Percentiles rank a stretch among this genome's conserved stretches.
These are phyloP conservation scores for Phytophthora parvispora DNA, from an alignment of 352 stramenopile species.

Conservation along the genomic window DNA sequence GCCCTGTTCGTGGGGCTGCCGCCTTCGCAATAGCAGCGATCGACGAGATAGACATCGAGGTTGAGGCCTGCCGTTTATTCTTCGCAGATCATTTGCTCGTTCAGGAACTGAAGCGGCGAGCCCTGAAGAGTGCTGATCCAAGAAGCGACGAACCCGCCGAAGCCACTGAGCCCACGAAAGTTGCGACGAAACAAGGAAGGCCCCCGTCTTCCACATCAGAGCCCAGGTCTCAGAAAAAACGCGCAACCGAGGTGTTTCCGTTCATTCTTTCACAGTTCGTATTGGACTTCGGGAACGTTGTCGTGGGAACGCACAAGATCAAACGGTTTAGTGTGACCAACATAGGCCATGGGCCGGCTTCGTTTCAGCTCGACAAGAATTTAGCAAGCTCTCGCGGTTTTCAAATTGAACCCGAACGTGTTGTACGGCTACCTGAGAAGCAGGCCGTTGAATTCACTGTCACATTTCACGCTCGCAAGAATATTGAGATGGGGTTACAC, in stretches of 20 bases:
- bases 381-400: constrained; percentile 89
- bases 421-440: constrained; percentile 94
- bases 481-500: constrained; percentile 81
- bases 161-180: constrained; percentile 3
- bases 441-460: constrained; percentile 91
- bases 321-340: constrained; percentile 96
- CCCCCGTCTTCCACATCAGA: constrained; percentile 10
- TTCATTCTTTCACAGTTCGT: constrained; percentile 94
- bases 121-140: constrained; percentile 18
- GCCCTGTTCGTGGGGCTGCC: constrained; percentile 23
- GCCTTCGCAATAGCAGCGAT: constrained; percentile 29
- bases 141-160: constrained; percentile 17
- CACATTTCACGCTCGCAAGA: constrained; percentile 93
- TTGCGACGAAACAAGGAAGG: constrained; percentile 11
- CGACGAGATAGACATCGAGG: constrained; percentile 85
- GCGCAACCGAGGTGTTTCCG: constrained; percentile 44
- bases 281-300: constrained; percentile 96
- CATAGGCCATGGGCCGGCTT: constrained; percentile 85
- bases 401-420: constrained; percentile 94
- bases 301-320: constrained; percentile 92
- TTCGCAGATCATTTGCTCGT: constrained; percentile 88
- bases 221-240: constrained; percentile 38
- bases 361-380: constrained; percentile 95
- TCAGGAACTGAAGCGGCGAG: constrained; percentile 51
- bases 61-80: constrained; percentile 87